Conservation (phyloP, 352 stramenopile species). For the Thalassiosira hispida region DNA sequence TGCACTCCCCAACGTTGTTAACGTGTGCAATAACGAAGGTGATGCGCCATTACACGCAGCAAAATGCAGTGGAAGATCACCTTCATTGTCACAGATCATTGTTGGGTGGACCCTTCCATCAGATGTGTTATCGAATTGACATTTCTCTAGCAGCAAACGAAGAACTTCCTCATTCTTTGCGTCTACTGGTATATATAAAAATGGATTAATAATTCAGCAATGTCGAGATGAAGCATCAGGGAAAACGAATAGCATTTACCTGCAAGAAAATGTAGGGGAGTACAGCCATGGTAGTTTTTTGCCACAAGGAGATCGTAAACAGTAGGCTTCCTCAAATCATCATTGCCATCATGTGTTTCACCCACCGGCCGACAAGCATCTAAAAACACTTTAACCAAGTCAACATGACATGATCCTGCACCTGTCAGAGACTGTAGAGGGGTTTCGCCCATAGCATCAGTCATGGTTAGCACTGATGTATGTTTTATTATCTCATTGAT, state of each 20-base stretch:
- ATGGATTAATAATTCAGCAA: not conserved
- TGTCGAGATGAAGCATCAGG: not conserved
- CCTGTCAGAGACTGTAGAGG: conserved; percentile 33
- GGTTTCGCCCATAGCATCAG: conserved; percentile 40
- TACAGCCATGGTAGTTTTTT: conserved; percentile 40
- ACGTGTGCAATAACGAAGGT: not conserved
- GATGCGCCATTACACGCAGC: conserved; percentile 22
- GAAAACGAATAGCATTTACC: not conserved
- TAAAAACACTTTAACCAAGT: conserved; percentile 31
- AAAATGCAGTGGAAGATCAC: conserved; percentile 45
- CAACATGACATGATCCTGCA: conserved; percentile 36
- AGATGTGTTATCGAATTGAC: not conserved
- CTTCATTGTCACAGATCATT: conserved; percentile 40
- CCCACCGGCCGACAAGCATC: conserved; percentile 13
- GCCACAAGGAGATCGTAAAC: conserved; percentile 28
- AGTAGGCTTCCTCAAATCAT: conserved; percentile 20
- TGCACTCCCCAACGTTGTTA: conserved; percentile 21
- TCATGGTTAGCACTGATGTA: conserved; percentile 46
- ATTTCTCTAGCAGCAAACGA: conserved; percentile 16
- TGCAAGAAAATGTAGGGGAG: conserved; percentile 37
- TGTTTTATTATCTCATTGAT: conserved; percentile 17
- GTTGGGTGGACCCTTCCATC: conserved; percentile 20
- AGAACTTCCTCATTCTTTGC: conserved; percentile 15
- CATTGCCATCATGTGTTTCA: not conserved
- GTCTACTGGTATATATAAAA: conserved; percentile 16